Base-by-base conservation (phyloP, 768 basidiomycete genomes). In the Pisolithus albus region DNA sequence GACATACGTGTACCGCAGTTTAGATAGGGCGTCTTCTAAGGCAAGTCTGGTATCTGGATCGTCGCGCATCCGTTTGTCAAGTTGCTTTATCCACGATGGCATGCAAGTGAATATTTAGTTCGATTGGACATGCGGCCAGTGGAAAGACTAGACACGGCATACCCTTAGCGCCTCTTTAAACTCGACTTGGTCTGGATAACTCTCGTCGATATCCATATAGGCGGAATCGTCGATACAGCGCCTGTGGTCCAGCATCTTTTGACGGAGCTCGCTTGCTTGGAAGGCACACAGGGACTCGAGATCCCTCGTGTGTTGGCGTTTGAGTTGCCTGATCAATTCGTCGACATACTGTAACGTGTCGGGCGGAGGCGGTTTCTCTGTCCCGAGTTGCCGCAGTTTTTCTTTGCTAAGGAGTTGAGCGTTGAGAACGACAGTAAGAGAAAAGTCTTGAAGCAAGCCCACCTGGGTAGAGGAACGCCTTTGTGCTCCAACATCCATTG, bases 401-500 rank as follows among this genome's bases (percentile, higher is more conserved):
- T 60, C 61, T 9, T 52, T 57, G 0, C 63, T 67, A 32, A 5
- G 34, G 34, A 34, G 11, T 34, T 34, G 34, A 34, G 34, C 15
- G 30, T 26, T 26, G 26, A 26, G 26, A 26, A 32, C 30, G 30
- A 32, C 7, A 9, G n/a, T 4, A 10, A 52, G 13, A 11, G 15
- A 18, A 10, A 8, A 5, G 19, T 4, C 30, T 6, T 1, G 28
- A 51, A 23, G 36, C 32, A 7, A 54, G 4, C 72, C 52, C 61
- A 77, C 78, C 69, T 64, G 43, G 75, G 73, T 8, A 76, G 64
- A 9, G 63, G 62, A 42, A 64, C 50, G 38, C 72, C 70, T 47
- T 70, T 74, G 48, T 69, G 65, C 8, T 69, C 69, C 21, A 79
- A 57, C 19, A 76, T 61, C 54, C 65, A 77, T 50, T 70, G 64